Evolutionary conservation across 768 basidiomycete species (phyloP).

Genomic region (Tricholoma saponaceum): DNA sequence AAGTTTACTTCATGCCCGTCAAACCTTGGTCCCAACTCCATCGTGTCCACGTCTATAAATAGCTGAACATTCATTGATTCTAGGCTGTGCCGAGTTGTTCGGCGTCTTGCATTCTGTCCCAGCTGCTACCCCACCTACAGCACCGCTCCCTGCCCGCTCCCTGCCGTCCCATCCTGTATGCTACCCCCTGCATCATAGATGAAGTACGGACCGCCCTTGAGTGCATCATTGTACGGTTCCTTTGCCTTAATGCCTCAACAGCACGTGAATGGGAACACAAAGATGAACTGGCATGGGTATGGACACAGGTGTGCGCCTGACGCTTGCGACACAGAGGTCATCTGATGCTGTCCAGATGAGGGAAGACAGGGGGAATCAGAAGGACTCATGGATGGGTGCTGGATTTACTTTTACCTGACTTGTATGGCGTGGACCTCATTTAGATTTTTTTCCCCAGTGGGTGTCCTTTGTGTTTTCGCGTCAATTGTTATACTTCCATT

Average conservation of each 20-base stretch:
- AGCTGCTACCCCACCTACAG: slow-evolving; percentile 35
- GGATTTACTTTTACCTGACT: neutral
- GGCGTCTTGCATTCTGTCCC: slow-evolving; percentile 28
- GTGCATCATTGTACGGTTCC: slow-evolving; percentile 7
- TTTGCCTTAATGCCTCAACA: neutral
- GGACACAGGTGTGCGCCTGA: neutral
- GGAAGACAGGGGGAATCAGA: slow-evolving; percentile 34
- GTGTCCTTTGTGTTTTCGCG: no score
- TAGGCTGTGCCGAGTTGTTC: slow-evolving; percentile 38
- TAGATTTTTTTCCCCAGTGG: no score
- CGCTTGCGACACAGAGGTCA: neutral
- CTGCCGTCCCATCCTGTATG: slow-evolving; percentile 25
- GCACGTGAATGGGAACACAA: neutral
- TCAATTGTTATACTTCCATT: no score
- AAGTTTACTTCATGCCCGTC: slow-evolving; percentile 3
- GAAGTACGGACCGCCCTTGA: slow-evolving; percentile 2
- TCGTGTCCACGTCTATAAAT: neutral
- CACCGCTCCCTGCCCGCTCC: no score
- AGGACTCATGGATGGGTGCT: slow-evolving; percentile 21
- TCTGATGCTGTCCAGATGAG: neutral
- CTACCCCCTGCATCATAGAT: slow-evolving; percentile 10
- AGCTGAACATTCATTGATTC: neutral
- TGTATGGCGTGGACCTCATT: no score
- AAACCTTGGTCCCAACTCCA: slow-evolving; percentile 1
- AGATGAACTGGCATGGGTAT: neutral